Conservation (phyloP, 2,329 filamentous ascomycete genomes). For the Pyrenochaeta sp. region DNA sequence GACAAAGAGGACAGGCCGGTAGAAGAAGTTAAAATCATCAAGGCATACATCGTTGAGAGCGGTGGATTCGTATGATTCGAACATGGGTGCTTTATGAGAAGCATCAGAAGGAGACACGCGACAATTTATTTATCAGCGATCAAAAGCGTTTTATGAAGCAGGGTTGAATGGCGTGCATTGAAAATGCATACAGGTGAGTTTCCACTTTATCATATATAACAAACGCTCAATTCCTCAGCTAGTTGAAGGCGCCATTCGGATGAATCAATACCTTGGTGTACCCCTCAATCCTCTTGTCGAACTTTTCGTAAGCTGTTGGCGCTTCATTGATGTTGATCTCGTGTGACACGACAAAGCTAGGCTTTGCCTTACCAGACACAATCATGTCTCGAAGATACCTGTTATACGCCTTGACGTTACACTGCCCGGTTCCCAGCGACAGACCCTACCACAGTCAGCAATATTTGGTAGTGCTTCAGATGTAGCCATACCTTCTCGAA, state of each 20-base stretch:
- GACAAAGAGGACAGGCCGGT: conserved; percentile 80
- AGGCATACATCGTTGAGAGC: conserved; percentile 73
- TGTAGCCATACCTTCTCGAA: conserved; percentile 67
- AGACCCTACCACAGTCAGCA: conserved; percentile 58
- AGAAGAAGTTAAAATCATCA: conserved; percentile 82
- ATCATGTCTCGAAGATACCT: conserved; percentile 72
- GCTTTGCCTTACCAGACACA: conserved; percentile 69
- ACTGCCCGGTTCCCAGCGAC: conserved; percentile 68
- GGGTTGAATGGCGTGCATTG: neutral
- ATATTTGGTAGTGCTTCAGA: neutral
- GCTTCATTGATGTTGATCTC: conserved; percentile 71
- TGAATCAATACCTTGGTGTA: conserved; percentile 75
- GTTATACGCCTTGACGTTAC: conserved; percentile 75
- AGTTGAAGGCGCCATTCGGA: conserved; percentile 62
- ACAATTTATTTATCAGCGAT: no score
- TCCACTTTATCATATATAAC: neutral
- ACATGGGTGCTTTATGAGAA: no score
- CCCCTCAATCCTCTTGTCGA: conserved; percentile 71
- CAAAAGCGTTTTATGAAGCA: neutral
- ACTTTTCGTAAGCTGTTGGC: conserved; percentile 69
- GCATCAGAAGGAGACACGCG: no score
- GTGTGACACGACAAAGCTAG: conserved; percentile 72
- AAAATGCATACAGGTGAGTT: conserved; percentile 3
- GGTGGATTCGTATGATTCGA: conserved; percentile 50
- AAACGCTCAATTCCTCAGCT: conserved; percentile 15